Evolutionary conservation across 2,329 filamentous ascomycete species (phyloP).

Genomic region (Teratosphaeria viscida): DNA sequence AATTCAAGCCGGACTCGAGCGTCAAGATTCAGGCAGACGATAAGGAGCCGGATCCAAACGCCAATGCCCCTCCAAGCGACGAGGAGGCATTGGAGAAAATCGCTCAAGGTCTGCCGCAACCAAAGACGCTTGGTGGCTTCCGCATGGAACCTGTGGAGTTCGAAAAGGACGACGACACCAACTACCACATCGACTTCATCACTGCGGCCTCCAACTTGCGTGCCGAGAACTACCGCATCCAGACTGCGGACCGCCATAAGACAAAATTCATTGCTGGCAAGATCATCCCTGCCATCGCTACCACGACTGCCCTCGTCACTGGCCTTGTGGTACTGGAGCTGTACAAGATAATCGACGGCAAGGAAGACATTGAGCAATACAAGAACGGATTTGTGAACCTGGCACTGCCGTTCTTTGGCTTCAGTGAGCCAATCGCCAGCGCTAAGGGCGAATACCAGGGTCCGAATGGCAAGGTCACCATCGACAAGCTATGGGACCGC

Average conservation of each 20-base stretch:
- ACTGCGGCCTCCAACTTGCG: constrained; percentile 92
- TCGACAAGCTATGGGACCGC: constrained; percentile 97
- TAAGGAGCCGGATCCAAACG: constrained; percentile 87
- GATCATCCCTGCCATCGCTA: constrained; percentile 97
- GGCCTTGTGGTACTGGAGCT: constrained; percentile 86
- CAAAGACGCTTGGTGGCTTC: constrained; percentile 75
- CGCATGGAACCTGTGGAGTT: constrained; percentile 89
- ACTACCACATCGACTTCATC: constrained; percentile 98
- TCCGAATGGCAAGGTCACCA: constrained; percentile 62
- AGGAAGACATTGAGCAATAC: constrained; percentile 95
- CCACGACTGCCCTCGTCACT: constrained; percentile 89
- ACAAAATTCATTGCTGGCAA: constrained; percentile 99
- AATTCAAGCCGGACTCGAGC: constrained; percentile 79
- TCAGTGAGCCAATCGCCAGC: constrained; percentile 90
- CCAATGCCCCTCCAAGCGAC: constrained; percentile 42
- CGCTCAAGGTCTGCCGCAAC: constrained; percentile 59
- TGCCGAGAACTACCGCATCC: constrained; percentile 96
- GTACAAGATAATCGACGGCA: constrained; percentile 93
- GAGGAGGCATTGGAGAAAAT: constrained; percentile 72
- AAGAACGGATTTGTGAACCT: constrained; percentile 99
- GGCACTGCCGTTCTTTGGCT: constrained; percentile 92
- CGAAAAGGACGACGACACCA: constrained; percentile 96
- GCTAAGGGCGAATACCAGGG: constrained; percentile 86
- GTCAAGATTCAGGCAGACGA: constrained; percentile 97
- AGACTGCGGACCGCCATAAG: constrained; percentile 85